phyloP scores from a whole-genome alignment of 2,329 filamentous ascomycete species.

The Pseudogymnoascus sp. region DNA sequence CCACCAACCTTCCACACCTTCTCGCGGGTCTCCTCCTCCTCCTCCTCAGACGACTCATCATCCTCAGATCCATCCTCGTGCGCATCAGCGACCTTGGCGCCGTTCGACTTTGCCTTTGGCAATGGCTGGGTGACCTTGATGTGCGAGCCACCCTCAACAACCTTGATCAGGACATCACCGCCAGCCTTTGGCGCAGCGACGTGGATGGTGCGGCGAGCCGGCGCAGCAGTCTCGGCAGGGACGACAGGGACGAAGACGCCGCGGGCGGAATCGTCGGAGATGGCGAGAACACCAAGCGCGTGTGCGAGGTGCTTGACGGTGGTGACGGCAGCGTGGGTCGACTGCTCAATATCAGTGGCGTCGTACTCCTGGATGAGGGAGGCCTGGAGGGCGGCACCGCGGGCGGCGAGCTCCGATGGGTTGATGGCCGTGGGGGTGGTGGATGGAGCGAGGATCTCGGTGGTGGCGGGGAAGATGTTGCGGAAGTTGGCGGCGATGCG shows the following conservation, averaged over 20 bases:
- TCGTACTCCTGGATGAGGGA: conserved; percentile 94
- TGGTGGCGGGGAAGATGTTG: conserved; percentile 71
- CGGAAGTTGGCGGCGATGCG: conserved; percentile 78
- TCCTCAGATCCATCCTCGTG: conserved; percentile 49
- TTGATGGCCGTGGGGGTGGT: conserved; percentile 74
- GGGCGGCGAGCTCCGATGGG: conserved; percentile 80
- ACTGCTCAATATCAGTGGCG: conserved; percentile 86
- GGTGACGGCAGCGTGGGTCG: conserved; percentile 88
- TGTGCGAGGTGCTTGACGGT: conserved; percentile 84
- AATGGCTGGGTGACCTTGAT: conserved; percentile 91
- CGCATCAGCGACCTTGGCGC: conserved; percentile 49
- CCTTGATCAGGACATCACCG: conserved; percentile 78
- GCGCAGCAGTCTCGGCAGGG: conserved; percentile 77
- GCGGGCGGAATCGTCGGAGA: conserved; percentile 46
- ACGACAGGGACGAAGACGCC: conserved; percentile 75
- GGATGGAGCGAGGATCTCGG: conserved; percentile 71
- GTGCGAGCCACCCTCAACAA: conserved; percentile 80
- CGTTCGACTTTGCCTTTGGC: conserved; percentile 58
- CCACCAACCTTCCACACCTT: conserved; percentile 86
- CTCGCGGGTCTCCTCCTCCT: conserved; percentile 79
- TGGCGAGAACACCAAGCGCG: conserved; percentile 76
- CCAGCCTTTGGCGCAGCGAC: conserved; percentile 68
- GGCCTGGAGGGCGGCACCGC: conserved; percentile 91
- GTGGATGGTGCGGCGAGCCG: conserved; percentile 75
- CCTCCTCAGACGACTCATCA: conserved; percentile 55